A percentile compares a stretch with the other conserved stretches of the same genome.
Evolutionary conservation across 2,329 filamentous ascomycete genomes (phyloP).

Genomic region (Hortaea sp.): DNA sequence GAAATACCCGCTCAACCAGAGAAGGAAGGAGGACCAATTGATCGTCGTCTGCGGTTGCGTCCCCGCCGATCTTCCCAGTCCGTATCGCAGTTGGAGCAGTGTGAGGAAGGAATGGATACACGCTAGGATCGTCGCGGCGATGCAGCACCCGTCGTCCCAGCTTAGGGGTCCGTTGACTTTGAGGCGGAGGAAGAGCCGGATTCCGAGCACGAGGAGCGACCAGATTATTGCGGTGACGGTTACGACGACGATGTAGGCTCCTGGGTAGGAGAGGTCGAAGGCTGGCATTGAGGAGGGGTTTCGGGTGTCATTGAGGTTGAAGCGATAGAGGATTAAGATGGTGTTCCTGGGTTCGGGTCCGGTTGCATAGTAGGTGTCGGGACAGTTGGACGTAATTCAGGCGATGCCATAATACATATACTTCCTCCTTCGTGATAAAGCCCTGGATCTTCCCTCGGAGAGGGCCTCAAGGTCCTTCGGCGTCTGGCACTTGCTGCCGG

Average conservation of each 20-base stretch:
- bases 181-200: constrained; percentile 18
- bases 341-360: no score
- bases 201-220: constrained; percentile 14
- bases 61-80: constrained; percentile 11
- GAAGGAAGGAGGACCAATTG: constrained; percentile 6
- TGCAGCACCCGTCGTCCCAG: constrained; percentile 18
- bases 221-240: constrained; percentile 14
- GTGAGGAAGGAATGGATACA: constrained; percentile 9
- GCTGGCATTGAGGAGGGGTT: constrained; percentile 8
- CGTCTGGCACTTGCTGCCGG: no score
- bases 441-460: no score
- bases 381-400: no score
- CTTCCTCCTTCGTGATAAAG: no score
- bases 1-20: constrained; percentile 11
- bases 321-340: no score
- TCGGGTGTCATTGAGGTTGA: neutral
- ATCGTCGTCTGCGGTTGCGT: constrained; percentile 1
- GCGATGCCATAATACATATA: no score
- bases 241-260: constrained; percentile 15
- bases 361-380: no score
- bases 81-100: constrained; percentile 12
- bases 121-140: constrained; percentile 14
- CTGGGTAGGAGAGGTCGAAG: constrained; percentile 11
- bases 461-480: no score
- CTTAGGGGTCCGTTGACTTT: constrained; percentile 22